Conservation (phyloP, 2,329 filamentous ascomycete genomes). For the Curvularia verruculosa region DNA sequence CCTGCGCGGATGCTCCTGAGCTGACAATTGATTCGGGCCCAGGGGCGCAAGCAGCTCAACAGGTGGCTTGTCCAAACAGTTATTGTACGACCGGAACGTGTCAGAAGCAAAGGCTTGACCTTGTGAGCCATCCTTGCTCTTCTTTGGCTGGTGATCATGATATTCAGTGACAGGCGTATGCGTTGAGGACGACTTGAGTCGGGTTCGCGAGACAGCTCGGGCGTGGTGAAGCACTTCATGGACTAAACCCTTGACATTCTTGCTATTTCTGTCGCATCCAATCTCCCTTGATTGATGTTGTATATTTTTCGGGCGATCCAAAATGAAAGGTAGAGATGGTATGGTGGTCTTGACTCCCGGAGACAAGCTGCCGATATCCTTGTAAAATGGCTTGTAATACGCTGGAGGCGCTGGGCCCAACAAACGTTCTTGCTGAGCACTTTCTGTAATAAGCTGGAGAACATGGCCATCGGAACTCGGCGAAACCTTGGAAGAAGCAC, state of each 20-base stretch:
- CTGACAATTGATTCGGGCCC: conserved; percentile 1
- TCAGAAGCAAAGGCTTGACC: conserved; percentile 4
- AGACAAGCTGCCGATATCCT: conserved; percentile 11
- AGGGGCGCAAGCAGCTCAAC: conserved; percentile 1
- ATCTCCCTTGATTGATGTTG: conserved; percentile 11
- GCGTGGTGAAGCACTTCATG: conserved; percentile 32
- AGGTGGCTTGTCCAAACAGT: conserved; percentile 4
- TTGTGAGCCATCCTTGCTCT: conserved; percentile 9
- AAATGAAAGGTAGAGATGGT: conserved; percentile 11
- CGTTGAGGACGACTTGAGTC: conserved; percentile 26
- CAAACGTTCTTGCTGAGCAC: conserved; percentile 15
- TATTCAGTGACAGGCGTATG: conserved; percentile 13
- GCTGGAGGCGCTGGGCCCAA: not conserved
- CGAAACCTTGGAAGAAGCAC: conserved; percentile 19
- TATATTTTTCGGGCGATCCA: conserved; percentile 11
- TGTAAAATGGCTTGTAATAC: conserved; percentile 5
- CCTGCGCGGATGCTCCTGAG: conserved; percentile 17
- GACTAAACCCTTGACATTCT: conserved; percentile 28
- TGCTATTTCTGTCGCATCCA: conserved; percentile 12
- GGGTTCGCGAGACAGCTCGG: conserved; percentile 28
- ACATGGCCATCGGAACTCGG: conserved; percentile 26
- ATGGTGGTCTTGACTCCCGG: conserved; percentile 14
- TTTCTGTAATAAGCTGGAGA: conserved; percentile 27
- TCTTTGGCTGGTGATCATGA: conserved; percentile 11
- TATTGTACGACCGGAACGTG: not conserved